Conservation (phyloP, 1,284 basidiomycete genomes). For the Tilletiaria anomala region DNA sequence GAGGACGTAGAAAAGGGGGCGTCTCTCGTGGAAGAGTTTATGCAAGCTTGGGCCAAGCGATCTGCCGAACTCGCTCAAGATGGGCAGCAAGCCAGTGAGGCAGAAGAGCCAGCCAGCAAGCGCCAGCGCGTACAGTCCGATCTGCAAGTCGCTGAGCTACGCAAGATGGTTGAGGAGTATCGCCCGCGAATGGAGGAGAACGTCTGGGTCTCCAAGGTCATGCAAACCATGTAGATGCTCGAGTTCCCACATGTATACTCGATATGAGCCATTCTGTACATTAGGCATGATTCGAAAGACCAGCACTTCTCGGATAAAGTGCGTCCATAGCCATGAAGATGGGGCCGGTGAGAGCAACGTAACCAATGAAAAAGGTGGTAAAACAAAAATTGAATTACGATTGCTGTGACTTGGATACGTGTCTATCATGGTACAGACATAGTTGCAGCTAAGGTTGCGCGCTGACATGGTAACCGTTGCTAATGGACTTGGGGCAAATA, state of each 20-base stretch:
- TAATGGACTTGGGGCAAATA: too few relatives aligned
- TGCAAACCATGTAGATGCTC: too few relatives aligned
- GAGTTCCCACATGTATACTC: too few relatives aligned
- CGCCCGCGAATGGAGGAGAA: not conserved
- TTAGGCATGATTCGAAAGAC: not conserved
- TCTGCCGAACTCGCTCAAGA: not conserved
- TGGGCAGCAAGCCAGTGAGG: not conserved
- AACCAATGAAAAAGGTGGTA: not conserved
- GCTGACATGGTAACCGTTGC: too few relatives aligned
- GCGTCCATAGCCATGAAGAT: too few relatives aligned
- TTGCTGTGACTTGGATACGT: too few relatives aligned
- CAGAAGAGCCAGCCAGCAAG: not conserved
- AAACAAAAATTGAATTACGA: not conserved
- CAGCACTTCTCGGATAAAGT: too few relatives aligned
- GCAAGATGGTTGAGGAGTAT: not conserved
- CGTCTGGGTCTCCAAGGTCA: not conserved
- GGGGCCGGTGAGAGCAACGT: too few relatives aligned
- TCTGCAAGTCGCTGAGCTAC: too few relatives aligned
- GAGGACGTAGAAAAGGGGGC: not conserved
- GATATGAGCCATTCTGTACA: not conserved
- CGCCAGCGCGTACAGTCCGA: not conserved
- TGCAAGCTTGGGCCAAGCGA: slow-evolving; percentile 1
- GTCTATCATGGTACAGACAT: too few relatives aligned
- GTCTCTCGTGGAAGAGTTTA: not conserved
- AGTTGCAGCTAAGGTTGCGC: too few relatives aligned